These are phyloP conservation scores for Powellomyces hirtus DNA, from an alignment of 192 early-diverging fungal species.

Conservation along the genomic window DNA sequence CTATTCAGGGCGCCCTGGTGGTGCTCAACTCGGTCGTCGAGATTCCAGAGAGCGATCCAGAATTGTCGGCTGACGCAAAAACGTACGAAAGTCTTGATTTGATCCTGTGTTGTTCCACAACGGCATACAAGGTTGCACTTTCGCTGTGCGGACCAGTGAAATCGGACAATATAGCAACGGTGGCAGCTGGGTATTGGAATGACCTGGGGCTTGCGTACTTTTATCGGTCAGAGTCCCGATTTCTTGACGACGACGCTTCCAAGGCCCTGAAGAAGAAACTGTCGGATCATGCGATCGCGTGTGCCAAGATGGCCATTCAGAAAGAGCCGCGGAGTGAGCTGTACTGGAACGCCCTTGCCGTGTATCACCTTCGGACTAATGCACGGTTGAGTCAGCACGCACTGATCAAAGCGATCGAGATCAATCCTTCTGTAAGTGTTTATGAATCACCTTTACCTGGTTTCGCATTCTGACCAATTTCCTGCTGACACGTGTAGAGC, in stretches of 20 bases:
- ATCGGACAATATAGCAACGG: not conserved
- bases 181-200: constrained; percentile 28
- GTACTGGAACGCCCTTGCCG: constrained; percentile 75
- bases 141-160: constrained; percentile 5
- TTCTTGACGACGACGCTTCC: not conserved
- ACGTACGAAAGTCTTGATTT: not conserved
- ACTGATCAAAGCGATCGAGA: constrained; percentile 75
- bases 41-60: not conserved
- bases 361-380: constrained; percentile 47
- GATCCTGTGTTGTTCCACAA: constrained; percentile 21
- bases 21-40: not conserved
- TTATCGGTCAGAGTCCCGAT: constrained; percentile 3
- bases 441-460: not conserved
- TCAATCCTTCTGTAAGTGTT: constrained; percentile 58
- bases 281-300: constrained; percentile 7
- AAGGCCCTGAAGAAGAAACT: not conserved
- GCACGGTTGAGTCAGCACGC: constrained; percentile 77
- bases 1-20: not conserved
- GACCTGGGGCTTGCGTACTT: constrained; percentile 36
- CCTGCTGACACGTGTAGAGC: constrained; percentile 37
- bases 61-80: not conserved
- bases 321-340: constrained; percentile 45
- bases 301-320: constrained; percentile 16
- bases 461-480: not conserved
- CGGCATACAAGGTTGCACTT: constrained; percentile 24